Conservation (phyloP, 805 yeast genomes). For the Maudiozyma pseudohumilis region DNA sequence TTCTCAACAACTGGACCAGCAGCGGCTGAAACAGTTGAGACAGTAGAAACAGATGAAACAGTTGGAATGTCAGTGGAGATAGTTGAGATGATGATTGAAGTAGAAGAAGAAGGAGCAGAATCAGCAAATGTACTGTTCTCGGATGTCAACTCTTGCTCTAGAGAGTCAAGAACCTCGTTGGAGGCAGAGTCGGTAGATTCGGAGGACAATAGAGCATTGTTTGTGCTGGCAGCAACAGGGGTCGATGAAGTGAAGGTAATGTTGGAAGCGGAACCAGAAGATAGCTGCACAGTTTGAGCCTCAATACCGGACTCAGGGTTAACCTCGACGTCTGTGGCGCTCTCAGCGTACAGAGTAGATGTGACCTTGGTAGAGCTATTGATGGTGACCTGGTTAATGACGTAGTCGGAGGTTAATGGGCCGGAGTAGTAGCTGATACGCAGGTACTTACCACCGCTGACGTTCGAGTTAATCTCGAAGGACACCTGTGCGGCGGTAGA, state of each 20-base stretch:
- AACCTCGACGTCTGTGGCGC: slow-evolving; percentile 1
- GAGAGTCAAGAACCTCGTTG: neutral
- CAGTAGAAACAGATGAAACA: neutral
- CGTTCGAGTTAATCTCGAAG: slow-evolving; percentile 14
- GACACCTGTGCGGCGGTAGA: slow-evolving; percentile 17
- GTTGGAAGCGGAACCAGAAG: neutral
- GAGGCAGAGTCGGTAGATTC: neutral
- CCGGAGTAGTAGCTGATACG: slow-evolving; percentile 20
- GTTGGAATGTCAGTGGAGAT: neutral
- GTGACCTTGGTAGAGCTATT: neutral
- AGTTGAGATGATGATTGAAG: neutral
- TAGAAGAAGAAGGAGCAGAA: neutral
- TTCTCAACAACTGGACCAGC: neutral
- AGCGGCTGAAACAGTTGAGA: neutral
- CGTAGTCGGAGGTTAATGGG: slow-evolving; percentile 6
- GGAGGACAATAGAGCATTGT: neutral
- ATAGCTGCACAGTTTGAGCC: neutral
- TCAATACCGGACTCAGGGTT: neutral
- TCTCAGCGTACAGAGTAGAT: slow-evolving; percentile 1
- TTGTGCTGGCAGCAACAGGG: neutral
- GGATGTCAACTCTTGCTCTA: neutral
- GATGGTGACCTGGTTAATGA: slow-evolving; percentile 11
- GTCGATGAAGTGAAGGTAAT: neutral
- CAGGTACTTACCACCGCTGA: slow-evolving; percentile 23
- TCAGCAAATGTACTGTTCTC: neutral